Percentiles rank a stretch among this genome's conserved stretches.
phyloP scores from a whole-genome alignment of 1,284 basidiomycete species.

The Pseudozyma sp. region DNA sequence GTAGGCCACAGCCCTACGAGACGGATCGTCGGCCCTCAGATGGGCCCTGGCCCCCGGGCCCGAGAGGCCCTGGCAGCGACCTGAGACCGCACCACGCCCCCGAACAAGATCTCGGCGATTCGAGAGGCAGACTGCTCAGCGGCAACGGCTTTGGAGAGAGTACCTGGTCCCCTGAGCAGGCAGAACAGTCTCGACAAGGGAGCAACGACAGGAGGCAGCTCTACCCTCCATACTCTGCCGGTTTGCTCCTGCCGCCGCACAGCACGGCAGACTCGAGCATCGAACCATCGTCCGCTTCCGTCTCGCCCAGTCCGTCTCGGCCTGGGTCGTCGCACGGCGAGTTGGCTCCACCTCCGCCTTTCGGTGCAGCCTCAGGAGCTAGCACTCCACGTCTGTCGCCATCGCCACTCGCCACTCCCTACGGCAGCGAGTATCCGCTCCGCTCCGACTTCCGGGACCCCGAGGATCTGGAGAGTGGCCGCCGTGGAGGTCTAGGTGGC shows the following conservation, averaged over 20 bases:
- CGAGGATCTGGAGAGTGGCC: constrained; percentile 6
- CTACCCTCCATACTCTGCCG: constrained; percentile 23
- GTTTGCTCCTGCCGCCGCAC: constrained; percentile 15
- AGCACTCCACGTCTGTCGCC: constrained; percentile 28
- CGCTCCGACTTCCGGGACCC: constrained; percentile 7
- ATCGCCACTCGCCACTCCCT: constrained; percentile 25
- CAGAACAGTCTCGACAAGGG: neutral
- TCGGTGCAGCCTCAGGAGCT: constrained; percentile 22
- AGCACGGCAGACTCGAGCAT: constrained; percentile 10
- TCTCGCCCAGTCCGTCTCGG: constrained; percentile 31
- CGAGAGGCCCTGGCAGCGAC: neutral
- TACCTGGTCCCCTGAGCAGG: constrained; percentile 11
- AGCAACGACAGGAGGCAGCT: neutral
- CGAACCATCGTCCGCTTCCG: constrained; percentile 24
- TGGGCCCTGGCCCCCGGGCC: constrained; percentile 9
- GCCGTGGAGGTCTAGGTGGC: neutral
- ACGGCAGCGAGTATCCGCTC: constrained; percentile 17
- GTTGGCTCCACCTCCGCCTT: constrained; percentile 18
- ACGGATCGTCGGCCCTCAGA: constrained; percentile 20
- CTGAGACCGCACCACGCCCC: constrained; percentile 4
- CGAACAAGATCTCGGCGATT: constrained; percentile 33
- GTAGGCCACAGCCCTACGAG: constrained; percentile 17
- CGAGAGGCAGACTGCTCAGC: constrained; percentile 5
- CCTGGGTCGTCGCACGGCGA: constrained; percentile 32
- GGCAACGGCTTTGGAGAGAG: constrained; percentile 6